Base-by-base conservation (phyloP, 2,329 filamentous ascomycete genomes). In the Truncatella angustata region DNA sequence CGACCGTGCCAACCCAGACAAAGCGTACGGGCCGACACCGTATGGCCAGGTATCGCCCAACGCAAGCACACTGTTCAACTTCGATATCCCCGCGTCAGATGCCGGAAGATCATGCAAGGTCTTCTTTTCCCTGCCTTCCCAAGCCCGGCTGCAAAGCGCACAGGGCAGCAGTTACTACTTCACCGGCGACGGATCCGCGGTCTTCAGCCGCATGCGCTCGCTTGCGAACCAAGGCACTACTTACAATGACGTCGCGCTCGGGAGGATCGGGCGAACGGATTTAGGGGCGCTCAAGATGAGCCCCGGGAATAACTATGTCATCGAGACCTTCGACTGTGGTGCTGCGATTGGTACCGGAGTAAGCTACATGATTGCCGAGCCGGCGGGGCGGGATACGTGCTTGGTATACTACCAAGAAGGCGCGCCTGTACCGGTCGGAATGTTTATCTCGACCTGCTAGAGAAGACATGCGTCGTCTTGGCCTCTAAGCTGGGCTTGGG, bases 51-150 rank as follows among this genome's bases (percentile, higher is more conserved):
- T 86, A 34, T 79, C 78, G 11, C 67, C 73, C 16, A 73, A 70
- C 51, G 66, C 80, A 45, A 80, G 79, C 9, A 78, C 79, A 11
- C 78, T 88, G 62, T 88, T 86, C 78, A 87, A 87, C 72, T 89
- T 89, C 69, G 83, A 87, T 62, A 80, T 89, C 39, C 80, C 80
- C 1, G 56, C 67, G 4, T 67, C 69, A 4, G 76, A 82, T 59
- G 59, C 71, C 7, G 81, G 80, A 58, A 81, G 82, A 69, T 80
- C 70, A 5, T 90, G 86, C 71, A 79, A 75, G 51, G 71, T 88
- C 7, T 71, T 84, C 52, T 89, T 89, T 78, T 72, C 87, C 32
- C 80, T 88, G 68, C 85, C 85, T 7, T 68, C 81, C 54, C 61
- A 32, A 18, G 21, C 73, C 11, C 68, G 82, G 21, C 77, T 86